These are phyloP conservation scores for Aspergillus sp. DNA, from an alignment of 2,329 filamentous ascomycete species.

Conservation along the genomic window DNA sequence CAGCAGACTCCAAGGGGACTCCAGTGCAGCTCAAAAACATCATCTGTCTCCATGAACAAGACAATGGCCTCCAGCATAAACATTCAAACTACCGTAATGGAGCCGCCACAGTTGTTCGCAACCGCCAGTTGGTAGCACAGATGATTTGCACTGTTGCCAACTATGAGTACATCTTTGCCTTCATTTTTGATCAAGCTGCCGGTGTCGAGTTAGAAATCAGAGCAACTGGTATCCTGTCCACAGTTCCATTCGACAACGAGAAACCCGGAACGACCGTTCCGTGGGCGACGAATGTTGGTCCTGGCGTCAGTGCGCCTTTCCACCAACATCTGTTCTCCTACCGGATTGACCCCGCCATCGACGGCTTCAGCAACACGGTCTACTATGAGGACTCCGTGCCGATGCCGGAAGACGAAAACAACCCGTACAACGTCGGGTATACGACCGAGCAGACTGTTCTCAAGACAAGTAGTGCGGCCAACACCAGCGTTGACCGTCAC, in stretches of 20 bases:
- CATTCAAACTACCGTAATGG: conserved; percentile 64
- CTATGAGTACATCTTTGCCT: conserved; percentile 67
- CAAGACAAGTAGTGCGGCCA: conserved; percentile 41
- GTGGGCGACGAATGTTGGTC: conserved; percentile 62
- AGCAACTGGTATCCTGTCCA: conserved; percentile 60
- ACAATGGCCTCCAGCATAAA: conserved; percentile 62
- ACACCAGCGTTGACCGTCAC: conserved; percentile 44
- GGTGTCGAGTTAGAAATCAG: conserved; percentile 60
- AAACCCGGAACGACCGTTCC: conserved; percentile 52
- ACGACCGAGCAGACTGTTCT: conserved; percentile 46
- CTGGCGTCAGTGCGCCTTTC: conserved; percentile 59
- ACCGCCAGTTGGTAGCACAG: conserved; percentile 59
- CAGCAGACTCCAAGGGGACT: conserved; percentile 53
- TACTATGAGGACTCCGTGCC: conserved; percentile 49
- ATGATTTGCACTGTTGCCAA: conserved; percentile 64
- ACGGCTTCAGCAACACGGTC: conserved; percentile 49
- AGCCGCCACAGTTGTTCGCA: conserved; percentile 55
- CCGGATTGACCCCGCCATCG: conserved; percentile 54
- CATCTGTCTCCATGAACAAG: conserved; percentile 64
- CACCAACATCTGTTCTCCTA: conserved; percentile 72
- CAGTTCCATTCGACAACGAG: conserved; percentile 55
- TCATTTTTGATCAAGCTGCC: conserved; percentile 63
- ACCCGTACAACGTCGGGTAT: conserved; percentile 57
- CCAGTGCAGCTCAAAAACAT: conserved; percentile 55
- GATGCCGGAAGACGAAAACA: conserved; percentile 46